These are phyloP conservation scores for Ganoderma lucidum DNA, from an alignment of 1,284 basidiomycete genomes.

Conservation along the genomic window DNA sequence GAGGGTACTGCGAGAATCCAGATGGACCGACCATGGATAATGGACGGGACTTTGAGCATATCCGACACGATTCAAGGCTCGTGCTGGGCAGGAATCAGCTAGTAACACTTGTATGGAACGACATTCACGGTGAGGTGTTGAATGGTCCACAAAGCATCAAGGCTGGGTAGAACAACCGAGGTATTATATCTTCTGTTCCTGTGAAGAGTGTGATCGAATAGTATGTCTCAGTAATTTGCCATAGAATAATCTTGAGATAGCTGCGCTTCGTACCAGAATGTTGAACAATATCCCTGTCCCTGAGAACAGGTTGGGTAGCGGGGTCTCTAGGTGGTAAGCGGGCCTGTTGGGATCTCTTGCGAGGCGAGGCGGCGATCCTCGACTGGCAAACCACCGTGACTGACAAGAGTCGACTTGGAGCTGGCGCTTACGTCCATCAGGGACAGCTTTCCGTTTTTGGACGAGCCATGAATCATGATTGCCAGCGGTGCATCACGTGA, in stretches of 20 bases:
- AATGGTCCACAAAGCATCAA: neutral
- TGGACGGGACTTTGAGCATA: neutral
- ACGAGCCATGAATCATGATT: neutral
- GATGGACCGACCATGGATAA: neutral
- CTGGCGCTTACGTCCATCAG: neutral
- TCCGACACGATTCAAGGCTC: neutral
- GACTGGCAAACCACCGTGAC: neutral
- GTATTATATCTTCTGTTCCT: neutral
- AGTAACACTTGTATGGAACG: neutral
- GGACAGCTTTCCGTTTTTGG: neutral
- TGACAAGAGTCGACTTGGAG: neutral
- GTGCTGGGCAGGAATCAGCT: neutral
- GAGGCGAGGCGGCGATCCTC: neutral
- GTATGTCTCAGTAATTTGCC: too few relatives aligned
- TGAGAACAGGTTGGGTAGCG: neutral
- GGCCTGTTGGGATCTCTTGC: neutral
- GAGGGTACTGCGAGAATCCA: neutral
- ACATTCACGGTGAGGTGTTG: neutral
- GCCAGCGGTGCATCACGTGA: constrained; percentile 11
- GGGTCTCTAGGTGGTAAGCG: neutral
- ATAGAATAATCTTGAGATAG: neutral
- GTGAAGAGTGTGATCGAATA: neutral
- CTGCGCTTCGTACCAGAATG: neutral
- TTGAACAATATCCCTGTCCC: neutral
- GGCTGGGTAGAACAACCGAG: neutral